Conservation (phyloP, 2,329 filamentous ascomycete genomes). For the Apiospora arundinis region DNA sequence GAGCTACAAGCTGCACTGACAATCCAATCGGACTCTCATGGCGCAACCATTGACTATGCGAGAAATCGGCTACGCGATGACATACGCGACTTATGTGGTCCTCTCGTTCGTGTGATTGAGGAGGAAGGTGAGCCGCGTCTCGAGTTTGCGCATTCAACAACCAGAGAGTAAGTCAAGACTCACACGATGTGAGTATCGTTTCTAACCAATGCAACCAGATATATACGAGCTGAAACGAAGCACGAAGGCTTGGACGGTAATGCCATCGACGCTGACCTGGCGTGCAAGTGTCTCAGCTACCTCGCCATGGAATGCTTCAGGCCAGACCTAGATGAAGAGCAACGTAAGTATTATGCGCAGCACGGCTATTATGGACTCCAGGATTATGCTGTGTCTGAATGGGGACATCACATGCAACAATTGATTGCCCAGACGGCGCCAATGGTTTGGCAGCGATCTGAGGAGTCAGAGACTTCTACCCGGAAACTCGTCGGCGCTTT, state of each 20-base stretch:
- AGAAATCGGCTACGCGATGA: slow-evolving; percentile 32
- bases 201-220: slow-evolving; percentile 26
- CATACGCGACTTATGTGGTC: slow-evolving; percentile 41
- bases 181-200: too few species aligned
- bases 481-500: slow-evolving; percentile 24
- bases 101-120: slow-evolving; percentile 42
- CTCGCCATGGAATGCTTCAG: slow-evolving; percentile 42
- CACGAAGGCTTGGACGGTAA: slow-evolving; percentile 20
- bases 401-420: slow-evolving; percentile 38
- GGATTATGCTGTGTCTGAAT: slow-evolving; percentile 46
- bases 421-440: slow-evolving; percentile 9
- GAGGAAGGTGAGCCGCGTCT: slow-evolving; percentile 36
- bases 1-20: slow-evolving; percentile 48
- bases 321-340: slow-evolving; percentile 23
- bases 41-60: slow-evolving; percentile 32
- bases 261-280: slow-evolving; percentile 40
- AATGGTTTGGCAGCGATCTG: neutral
- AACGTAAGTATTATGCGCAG: slow-evolving; percentile 27
- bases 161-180: slow-evolving; percentile 38
- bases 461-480: slow-evolving; percentile 25
- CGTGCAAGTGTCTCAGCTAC: slow-evolving; percentile 43
- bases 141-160: slow-evolving; percentile 47
- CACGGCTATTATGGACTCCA: slow-evolving; percentile 44
- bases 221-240: slow-evolving; percentile 25
- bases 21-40: slow-evolving; percentile 29